Evolutionary conservation across 495 filamentous ascomycete genomes (phyloP), one percentile per base, ranked within the genome.

Genomic region (Aspergillus sclerotioniger): DNA sequence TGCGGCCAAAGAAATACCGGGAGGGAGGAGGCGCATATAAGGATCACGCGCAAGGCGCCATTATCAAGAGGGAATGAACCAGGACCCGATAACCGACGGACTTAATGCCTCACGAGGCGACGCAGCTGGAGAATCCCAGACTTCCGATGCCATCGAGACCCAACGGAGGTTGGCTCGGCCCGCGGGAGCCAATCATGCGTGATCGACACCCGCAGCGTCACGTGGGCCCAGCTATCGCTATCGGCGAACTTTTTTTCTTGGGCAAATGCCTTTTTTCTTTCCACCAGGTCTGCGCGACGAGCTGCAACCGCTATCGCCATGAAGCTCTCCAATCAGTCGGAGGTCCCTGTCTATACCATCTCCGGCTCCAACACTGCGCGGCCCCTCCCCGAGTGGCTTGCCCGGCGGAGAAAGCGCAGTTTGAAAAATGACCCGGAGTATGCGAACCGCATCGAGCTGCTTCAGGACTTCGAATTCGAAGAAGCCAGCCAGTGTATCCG

Each of bases 381-480:
- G 13, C 90, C 91, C 25, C 83, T 99, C 4, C 95, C 95, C 51
- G 95, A 99, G 77, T 99, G 95, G 84, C 88, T 98, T 53, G 87
- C 90, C 12, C 83, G 91, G 57, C 91, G 92, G 51, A 82, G 93
- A 63, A 98, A 96, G 78, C 84, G 91, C 69, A 96, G 91, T 62
- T 79, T 96, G 61, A 98, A 97, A 72, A 87, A 92, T 57, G 94
- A 98, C 66, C 84, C 90, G 49, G 92, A 96, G 62, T 97, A 89
- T 74, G 86, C 91, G 54, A 96, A 91, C 68, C 88, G 94, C 51
- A 88, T 99, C 57, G 95, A 99, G 71, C 78, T 99, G 49, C 80
- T 99, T 21, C 95, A 99, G 66, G 93, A 98, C 67, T 99, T 99
- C 68, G 92, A 96, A 65, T 99, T 98, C 61, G 94, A 98, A 66